phyloP scores from a whole-genome alignment of 192 early-diverging fungal genomes.

The Neocallimastix lanati region DNA sequence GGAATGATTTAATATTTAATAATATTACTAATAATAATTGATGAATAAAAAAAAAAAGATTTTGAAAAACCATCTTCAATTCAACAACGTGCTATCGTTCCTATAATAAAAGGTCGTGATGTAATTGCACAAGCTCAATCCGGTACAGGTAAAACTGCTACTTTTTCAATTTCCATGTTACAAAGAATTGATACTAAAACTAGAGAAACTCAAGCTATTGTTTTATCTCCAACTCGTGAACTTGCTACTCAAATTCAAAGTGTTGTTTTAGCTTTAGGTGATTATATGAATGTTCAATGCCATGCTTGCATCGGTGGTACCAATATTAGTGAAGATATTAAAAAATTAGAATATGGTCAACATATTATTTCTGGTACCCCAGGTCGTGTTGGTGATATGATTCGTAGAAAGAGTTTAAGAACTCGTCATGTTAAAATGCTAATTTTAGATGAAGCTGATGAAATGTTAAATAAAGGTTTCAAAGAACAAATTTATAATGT shows the following conservation, averaged over 20 bases:
- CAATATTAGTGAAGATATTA: conserved; percentile 76
- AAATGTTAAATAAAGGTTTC: conserved; percentile 83
- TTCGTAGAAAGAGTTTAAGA: conserved; percentile 63
- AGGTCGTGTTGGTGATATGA: conserved; percentile 94
- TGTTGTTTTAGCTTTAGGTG: conserved; percentile 78
- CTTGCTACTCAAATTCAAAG: conserved; percentile 87
- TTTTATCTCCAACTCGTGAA: conserved; percentile 89
- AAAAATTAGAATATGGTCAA: conserved; percentile 74
- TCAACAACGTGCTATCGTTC: conserved; percentile 91
- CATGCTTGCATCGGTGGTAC: conserved; percentile 93
- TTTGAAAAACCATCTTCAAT: conserved; percentile 97
- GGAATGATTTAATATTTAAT: too few species aligned
- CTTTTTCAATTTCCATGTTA: conserved; percentile 83
- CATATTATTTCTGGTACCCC: conserved; percentile 93
- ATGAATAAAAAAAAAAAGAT: conserved; percentile 30
- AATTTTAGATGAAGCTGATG: conserved; percentile 92
- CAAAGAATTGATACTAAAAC: conserved; percentile 75
- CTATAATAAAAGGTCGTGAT: conserved; percentile 72
- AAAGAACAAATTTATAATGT: conserved; percentile 95
- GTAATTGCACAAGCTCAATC: conserved; percentile 97
- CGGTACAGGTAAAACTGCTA: conserved; percentile 96
- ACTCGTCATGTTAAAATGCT: conserved; percentile 83
- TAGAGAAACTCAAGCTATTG: conserved; percentile 80
- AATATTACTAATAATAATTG: too few species aligned
- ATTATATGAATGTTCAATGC: conserved; percentile 94